A percentile compares a stretch with the other conserved stretches of the same genome.
phyloP scores from a whole-genome alignment of 2,329 filamentous ascomycete genomes.

The Fusarium chlamydosporum region DNA sequence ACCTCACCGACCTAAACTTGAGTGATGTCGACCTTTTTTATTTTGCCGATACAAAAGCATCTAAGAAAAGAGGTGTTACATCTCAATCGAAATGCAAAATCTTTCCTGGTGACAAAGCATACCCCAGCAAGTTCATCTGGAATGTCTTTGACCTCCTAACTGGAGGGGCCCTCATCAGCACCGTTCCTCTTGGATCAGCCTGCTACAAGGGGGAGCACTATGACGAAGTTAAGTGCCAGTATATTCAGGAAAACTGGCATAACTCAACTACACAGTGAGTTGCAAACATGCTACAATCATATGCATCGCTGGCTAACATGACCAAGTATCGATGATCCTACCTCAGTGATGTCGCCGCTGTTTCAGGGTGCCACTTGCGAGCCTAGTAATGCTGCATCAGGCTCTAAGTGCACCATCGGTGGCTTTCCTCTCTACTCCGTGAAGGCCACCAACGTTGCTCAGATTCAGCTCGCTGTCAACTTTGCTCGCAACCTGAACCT shows the following conservation, averaged over 20 bases:
- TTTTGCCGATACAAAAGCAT: conserved; percentile 48
- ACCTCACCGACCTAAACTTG: conserved; percentile 51
- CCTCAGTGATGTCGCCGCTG: conserved; percentile 59
- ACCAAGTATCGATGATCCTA: conserved; percentile 53
- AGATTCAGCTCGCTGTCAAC: conserved; percentile 63
- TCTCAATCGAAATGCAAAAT: conserved; percentile 48
- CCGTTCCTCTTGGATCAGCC: conserved; percentile 52
- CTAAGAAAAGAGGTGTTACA: conserved; percentile 11
- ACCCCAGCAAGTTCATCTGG: conserved; percentile 50
- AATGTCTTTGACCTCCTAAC: conserved; percentile 54
- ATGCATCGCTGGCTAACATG: conserved; percentile 7
- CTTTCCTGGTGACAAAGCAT: conserved; percentile 50
- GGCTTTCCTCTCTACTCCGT: conserved; percentile 61
- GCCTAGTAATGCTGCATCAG: conserved; percentile 48
- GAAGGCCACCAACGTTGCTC: conserved; percentile 59
- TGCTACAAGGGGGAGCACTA: conserved; percentile 52
- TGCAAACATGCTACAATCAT: not conserved
- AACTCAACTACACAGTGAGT: conserved; percentile 38
- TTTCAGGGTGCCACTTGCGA: conserved; percentile 58
- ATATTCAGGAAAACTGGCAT: conserved; percentile 7
- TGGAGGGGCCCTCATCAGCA: conserved; percentile 53
- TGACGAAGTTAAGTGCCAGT: conserved; percentile 5
- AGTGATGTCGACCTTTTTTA: conserved; percentile 53
- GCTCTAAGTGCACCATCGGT: conserved; percentile 57
- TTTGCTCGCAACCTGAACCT: conserved; percentile 63